Evolutionary conservation across 306 rosid genomes (phyloP), one percentile per base, ranked within the genome.

Genomic region (Hippophae rhamnoides): DNA sequence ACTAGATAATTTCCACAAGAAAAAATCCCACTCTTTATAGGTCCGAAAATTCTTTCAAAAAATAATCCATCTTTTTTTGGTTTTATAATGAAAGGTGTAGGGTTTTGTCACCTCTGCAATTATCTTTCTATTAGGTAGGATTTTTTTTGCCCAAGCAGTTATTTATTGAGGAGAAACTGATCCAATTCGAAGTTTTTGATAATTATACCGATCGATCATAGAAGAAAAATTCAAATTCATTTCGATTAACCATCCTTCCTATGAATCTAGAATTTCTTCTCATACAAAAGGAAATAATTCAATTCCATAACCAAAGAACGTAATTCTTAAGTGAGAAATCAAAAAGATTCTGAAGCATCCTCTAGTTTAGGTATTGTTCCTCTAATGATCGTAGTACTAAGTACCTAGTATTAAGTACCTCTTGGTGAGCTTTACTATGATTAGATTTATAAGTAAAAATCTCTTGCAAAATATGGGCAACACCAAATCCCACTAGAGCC

Each of bases 401-500:
- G n/a, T n/a, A n/a, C n/a, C n/a, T n/a, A n/a, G n/a, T n/a, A 43
- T 43, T 9, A 44, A 44, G 47, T 44, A 46, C 49, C 11, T 46
- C 49, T 46, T 46, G 9, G 49, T 12, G 49, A 46, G 49, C 49
- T 46, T 7, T 46, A 46, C 5, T 46, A 3, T 46, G 49, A 46
- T 46, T 0, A 46, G 8, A 46, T 46, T 46, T 46, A 46, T 46
- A 46, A 46, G 49, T 46, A 46, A 54, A 38, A 18, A 40, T 57
- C n/a, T 58, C 62, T 58, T 58, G 49, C 13, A 41, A 58, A 58
- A 43, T 58, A 58, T 42, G 50, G 43, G 27, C 31, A 13, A 58
- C 38, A 58, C 50, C 62, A 43, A 41, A 58, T 12, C 48, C 62
- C 62, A 11, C 11, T 58, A 41, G 43, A 11, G 62, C 31, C 48